These are phyloP conservation scores for Lactarius indigo DNA, from an alignment of 768 basidiomycete species.

Conservation along the genomic window DNA sequence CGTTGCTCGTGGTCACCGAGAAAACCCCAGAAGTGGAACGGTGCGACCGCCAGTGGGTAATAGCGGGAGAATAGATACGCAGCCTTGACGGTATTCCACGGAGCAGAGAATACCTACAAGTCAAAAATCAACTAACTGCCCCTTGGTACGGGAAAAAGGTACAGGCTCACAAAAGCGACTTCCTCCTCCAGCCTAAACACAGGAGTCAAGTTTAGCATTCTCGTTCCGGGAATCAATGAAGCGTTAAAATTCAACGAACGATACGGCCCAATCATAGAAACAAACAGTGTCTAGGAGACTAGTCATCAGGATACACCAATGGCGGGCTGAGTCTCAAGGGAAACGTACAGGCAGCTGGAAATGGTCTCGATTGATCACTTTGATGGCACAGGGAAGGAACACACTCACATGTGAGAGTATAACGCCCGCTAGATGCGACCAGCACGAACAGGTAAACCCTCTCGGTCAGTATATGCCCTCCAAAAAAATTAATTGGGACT, in stretches of 20 bases:
- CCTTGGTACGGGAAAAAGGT: background rate
- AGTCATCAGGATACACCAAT: background rate
- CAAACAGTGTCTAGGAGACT: constrained; percentile 12
- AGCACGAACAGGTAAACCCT: background rate
- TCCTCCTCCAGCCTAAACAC: constrained; percentile 20
- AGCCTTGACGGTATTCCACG: constrained; percentile 17
- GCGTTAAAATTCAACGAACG: constrained; percentile 11
- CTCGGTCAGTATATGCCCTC: background rate
- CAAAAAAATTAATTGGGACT: background rate
- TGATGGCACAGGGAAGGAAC: background rate
- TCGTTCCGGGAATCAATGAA: background rate
- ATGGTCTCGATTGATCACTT: background rate
- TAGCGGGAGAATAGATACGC: constrained; percentile 22
- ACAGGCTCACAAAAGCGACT: constrained; percentile 9
- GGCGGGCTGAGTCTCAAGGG: background rate
- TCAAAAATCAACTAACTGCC: background rate
- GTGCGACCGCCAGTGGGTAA: constrained; percentile 15
- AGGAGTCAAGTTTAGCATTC: background rate
- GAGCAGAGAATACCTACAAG: constrained; percentile 13
- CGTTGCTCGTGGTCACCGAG: background rate
- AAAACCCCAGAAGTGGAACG: constrained; percentile 20
- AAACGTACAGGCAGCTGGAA: constrained; percentile 13
- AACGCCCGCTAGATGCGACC: constrained; percentile 17
- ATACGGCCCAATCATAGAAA: constrained; percentile 26
- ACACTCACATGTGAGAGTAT: constrained; percentile 11